Evolutionary conservation across 2,329 filamentous ascomycete genomes (phyloP).

Genomic region (Bipolaris gigantea): DNA sequence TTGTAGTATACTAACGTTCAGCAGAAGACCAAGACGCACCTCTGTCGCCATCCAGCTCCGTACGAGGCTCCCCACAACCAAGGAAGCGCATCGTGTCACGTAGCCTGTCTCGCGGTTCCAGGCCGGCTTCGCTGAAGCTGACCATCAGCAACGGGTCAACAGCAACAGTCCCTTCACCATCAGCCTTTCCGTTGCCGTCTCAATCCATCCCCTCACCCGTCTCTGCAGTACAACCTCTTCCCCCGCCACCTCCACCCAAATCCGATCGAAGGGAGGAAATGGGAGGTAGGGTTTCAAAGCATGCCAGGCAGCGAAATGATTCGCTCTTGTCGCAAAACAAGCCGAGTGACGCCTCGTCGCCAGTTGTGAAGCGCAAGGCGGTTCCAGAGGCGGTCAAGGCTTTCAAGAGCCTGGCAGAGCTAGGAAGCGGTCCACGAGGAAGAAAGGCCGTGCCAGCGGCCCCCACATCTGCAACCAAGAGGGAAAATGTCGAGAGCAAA

Average conservation of each 20-base stretch:
- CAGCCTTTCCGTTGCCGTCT: constrained; percentile 17
- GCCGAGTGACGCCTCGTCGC: constrained; percentile 3
- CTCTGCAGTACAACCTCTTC: constrained; percentile 31
- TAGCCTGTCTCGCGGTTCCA: constrained; percentile 39
- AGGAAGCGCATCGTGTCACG: constrained; percentile 34
- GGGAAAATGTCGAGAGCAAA: constrained; percentile 4
- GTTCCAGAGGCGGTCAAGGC: constrained; percentile 25
- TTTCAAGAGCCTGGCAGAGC: constrained; percentile 35
- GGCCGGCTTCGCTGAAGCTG: constrained; percentile 41
- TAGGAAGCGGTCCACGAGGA: constrained; percentile 35
- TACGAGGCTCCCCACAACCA: constrained; percentile 24
- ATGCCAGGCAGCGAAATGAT: constrained; percentile 28
- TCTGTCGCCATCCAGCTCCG: constrained; percentile 15
- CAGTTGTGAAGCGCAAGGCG: constrained; percentile 34
- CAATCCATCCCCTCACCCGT: constrained; percentile 14
- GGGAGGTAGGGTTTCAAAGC: constrained; percentile 30
- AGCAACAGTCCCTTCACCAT: constrained; percentile 34
- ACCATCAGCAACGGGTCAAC: constrained; percentile 45
- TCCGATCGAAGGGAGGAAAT: constrained; percentile 27
- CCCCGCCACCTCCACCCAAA: constrained; percentile 43
- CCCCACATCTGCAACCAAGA: constrained; percentile 24
- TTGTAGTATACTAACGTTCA: constrained; percentile 4
- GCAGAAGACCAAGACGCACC: constrained; percentile 19
- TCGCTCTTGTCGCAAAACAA: constrained; percentile 32
- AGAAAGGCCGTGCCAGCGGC: constrained; percentile 28